Evolutionary conservation across 2,329 filamentous ascomycete genomes (phyloP), one percentile per base, ranked within the genome.

Genomic region (Claviceps maximensis): DNA sequence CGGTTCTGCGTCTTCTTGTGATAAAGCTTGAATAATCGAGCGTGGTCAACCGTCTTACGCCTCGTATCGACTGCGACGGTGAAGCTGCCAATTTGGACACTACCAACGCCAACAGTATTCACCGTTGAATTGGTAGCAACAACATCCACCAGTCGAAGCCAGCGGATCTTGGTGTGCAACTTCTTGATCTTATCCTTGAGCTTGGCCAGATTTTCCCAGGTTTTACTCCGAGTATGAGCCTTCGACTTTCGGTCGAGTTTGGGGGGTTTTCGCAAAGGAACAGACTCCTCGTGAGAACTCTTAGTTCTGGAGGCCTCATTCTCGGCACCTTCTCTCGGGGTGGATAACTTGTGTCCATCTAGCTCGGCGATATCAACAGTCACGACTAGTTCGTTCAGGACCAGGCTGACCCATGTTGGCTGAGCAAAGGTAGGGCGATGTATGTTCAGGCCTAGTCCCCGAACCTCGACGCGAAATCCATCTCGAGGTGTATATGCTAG

Each of bases 341-440:
- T 56, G 23, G 55, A 49, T 29, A 61, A 55, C 59, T 74, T 77
- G 52, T 71, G 72, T 27, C 71, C 71, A 58, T 80, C 78, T 44
- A 93, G 69, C 48, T 81, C 78, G 55, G 79, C 78, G 47, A 89
- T 73, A 64, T 98, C 88, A 45, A 97, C 67, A 0, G 88, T 94
- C 50, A 98, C 77, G 49, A 83, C 86, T 49, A 96, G 74, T 65
- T 96, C 93, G 62, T 82, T 87, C 55, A 98, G 71, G 9, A 93
- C 87, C 50, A 98, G 76, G 66, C 90, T 97, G 61, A 95, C 74
- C 89, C 91, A 97, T 57, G 94, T 97, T 46, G 93, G 93, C 67
- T 97, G 89, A 47, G 91, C 89, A 69, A 98, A 97, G 6, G 93
- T 97, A 13, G 93, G 93, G 4, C 90, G 83, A 70, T 98, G 93